Conservation (phyloP, 768 basidiomycete genomes). For the Agaricus sinodeliciosus region DNA sequence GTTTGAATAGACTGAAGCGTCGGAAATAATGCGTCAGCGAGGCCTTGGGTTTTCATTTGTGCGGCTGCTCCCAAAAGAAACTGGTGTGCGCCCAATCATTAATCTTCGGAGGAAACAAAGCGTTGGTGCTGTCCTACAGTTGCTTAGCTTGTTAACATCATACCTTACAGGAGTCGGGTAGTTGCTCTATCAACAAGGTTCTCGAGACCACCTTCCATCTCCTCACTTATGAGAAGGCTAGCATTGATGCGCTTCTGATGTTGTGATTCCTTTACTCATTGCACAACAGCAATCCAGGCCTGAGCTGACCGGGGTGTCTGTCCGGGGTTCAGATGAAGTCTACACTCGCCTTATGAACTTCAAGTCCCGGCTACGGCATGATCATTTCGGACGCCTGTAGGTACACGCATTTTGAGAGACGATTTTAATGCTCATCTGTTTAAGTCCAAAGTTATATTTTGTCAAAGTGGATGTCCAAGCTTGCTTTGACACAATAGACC, state of each 20-base stretch:
- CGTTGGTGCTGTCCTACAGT: slow-evolving; percentile 11
- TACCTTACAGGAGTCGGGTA: slow-evolving; percentile 26
- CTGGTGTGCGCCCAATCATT: slow-evolving; percentile 90
- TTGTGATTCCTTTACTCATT: neutral
- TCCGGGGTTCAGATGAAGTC: slow-evolving; percentile 79
- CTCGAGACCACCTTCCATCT: slow-evolving; percentile 83
- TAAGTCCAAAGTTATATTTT: slow-evolving; percentile 85
- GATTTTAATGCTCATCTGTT: neutral
- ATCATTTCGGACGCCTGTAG: slow-evolving; percentile 44
- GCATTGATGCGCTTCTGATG: slow-evolving; percentile 5
- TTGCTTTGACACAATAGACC: slow-evolving; percentile 95
- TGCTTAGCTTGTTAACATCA: neutral
- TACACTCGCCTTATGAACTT: slow-evolving; percentile 68
- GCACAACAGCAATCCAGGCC: slow-evolving; percentile 51
- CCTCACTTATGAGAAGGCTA: slow-evolving; percentile 81
- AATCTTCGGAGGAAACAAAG: slow-evolving; percentile 59
- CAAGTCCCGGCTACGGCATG: slow-evolving; percentile 44
- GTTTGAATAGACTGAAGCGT: slow-evolving; percentile 48
- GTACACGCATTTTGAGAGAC: neutral
- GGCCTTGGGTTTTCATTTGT: slow-evolving; percentile 81
- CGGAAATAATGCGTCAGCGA: slow-evolving; percentile 62
- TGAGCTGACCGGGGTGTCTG: slow-evolving; percentile 68
- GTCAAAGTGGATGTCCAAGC: slow-evolving; percentile 95
- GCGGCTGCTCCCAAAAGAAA: slow-evolving; percentile 89
- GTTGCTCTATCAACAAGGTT: slow-evolving; percentile 78